phyloP scores from a whole-genome alignment of 305 asterid species.

The Striga hermonthica region DNA sequence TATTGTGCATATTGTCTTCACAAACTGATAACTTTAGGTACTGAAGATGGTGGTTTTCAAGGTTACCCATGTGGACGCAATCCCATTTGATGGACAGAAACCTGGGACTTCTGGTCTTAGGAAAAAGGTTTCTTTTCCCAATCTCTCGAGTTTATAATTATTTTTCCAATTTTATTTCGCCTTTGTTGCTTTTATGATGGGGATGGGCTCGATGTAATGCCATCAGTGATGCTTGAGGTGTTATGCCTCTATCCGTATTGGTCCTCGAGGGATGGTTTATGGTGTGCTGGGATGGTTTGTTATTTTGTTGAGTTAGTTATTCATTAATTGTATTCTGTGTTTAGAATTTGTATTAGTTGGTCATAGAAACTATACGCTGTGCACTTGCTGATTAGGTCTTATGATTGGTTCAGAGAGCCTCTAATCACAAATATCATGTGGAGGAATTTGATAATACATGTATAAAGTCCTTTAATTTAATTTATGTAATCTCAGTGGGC shows the following conservation, averaged over 20 bases:
- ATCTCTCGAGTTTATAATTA: slow-evolving; percentile 9
- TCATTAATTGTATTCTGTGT: too few relatives aligned
- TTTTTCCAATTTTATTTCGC: background rate
- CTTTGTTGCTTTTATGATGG: background rate
- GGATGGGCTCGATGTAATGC: slow-evolving; percentile 6
- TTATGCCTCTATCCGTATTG: too few relatives aligned
- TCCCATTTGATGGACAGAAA: slow-evolving; percentile 84
- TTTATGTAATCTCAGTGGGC: background rate
- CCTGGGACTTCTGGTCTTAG: slow-evolving; percentile 97
- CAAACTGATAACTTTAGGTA: too few relatives aligned
- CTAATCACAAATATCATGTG: slow-evolving; percentile 95
- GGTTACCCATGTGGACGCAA: slow-evolving; percentile 61
- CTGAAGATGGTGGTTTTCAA: slow-evolving; percentile 69
- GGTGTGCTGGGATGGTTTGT: too few relatives aligned
- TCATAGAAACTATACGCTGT: background rate
- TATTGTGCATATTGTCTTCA: too few relatives aligned
- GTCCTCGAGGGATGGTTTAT: too few relatives aligned
- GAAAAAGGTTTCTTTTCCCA: slow-evolving; percentile 56
- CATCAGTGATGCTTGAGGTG: too few relatives aligned
- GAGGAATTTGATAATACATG: slow-evolving; percentile 93
- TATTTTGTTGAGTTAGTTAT: too few relatives aligned
- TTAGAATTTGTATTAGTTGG: slow-evolving; percentile 6
- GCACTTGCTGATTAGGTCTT: slow-evolving; percentile 26
- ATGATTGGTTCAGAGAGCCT: slow-evolving; percentile 70
- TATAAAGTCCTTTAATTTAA: slow-evolving; percentile 22